phyloP scores from a whole-genome alignment of 768 basidiomycete genomes.

The Leucogyrophana mollusca region DNA sequence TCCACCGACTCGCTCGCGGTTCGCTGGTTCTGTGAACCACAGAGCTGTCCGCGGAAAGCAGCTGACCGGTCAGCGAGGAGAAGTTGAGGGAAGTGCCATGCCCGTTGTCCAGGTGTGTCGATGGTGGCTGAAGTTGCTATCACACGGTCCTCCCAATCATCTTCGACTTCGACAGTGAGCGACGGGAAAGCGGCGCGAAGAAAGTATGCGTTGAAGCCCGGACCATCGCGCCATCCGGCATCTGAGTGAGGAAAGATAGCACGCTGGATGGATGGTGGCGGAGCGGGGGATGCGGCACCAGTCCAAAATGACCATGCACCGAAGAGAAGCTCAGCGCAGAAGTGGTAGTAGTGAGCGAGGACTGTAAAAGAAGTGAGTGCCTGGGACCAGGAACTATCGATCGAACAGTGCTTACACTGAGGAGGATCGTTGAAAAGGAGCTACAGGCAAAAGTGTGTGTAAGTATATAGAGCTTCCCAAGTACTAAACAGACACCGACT shows the following conservation, averaged over 20 bases:
- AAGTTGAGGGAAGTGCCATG: constrained; percentile 70
- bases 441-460: constrained; percentile 26
- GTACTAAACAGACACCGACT: constrained; percentile 36
- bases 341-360: constrained; percentile 86
- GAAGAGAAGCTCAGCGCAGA: constrained; percentile 77
- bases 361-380: constrained; percentile 31
- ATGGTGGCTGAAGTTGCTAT: constrained; percentile 19
- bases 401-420: constrained; percentile 42
- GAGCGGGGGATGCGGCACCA: constrained; percentile 39
- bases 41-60: constrained; percentile 62
- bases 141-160: constrained; percentile 72
- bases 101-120: constrained; percentile 36
- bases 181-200: constrained; percentile 73
- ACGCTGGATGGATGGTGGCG: constrained; percentile 59
- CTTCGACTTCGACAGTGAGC: constrained; percentile 60
- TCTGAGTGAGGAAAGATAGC: constrained; percentile 69
- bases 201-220: constrained; percentile 77
- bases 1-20: constrained; percentile 71
- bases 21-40: constrained; percentile 65
- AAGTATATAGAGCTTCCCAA: neutral
- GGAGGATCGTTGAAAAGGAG: constrained; percentile 65
- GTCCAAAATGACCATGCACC: constrained; percentile 77
- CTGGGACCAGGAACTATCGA: neutral
- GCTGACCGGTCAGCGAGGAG: constrained; percentile 77
- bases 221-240: constrained; percentile 71